These are phyloP conservation scores for Tolypocladium endophyticum DNA, from an alignment of 2,329 filamentous ascomycete genomes.

Conservation along the genomic window DNA sequence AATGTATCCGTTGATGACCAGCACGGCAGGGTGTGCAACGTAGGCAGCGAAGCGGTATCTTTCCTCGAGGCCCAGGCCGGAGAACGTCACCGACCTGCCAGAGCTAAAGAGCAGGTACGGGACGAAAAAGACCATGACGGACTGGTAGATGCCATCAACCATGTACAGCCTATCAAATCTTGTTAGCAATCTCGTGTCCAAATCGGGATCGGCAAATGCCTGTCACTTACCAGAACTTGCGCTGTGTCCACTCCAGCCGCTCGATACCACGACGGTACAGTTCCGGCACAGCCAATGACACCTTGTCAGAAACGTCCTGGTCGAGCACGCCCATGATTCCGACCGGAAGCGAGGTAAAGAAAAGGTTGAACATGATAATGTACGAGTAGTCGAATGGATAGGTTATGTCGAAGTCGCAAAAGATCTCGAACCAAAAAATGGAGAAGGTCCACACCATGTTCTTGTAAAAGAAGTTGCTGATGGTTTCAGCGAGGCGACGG, in stretches of 20 bases:
- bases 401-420: conserved; percentile 89
- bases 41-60: conserved; percentile 78
- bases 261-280: conserved; percentile 94
- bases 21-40: conserved; percentile 71
- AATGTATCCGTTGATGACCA: conserved; percentile 90
- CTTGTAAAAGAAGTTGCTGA: conserved; percentile 99
- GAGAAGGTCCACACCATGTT: conserved; percentile 96
- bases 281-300: conserved; percentile 89
- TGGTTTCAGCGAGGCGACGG: conserved; percentile 80
- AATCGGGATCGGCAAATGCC: background rate
- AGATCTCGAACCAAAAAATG: conserved; percentile 97
- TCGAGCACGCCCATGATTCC: conserved; percentile 95
- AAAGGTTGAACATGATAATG: conserved; percentile 91
- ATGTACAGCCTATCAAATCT: conserved; percentile 66
- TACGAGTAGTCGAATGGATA: conserved; percentile 98
- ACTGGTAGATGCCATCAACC: conserved; percentile 90
- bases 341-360: conserved; percentile 90
- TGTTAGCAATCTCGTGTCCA: conserved; percentile 2
- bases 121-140: conserved; percentile 85
- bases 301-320: conserved; percentile 89
- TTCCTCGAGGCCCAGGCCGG: conserved; percentile 67
- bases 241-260: conserved; percentile 89
- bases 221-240: conserved; percentile 77
- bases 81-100: conserved; percentile 58
- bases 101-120: conserved; percentile 69